A percentile compares a stretch with the other conserved stretches of the same genome.
Evolutionary conservation across 257 asterid genomes (phyloP).

Genomic region (Solanum bukasovii): DNA sequence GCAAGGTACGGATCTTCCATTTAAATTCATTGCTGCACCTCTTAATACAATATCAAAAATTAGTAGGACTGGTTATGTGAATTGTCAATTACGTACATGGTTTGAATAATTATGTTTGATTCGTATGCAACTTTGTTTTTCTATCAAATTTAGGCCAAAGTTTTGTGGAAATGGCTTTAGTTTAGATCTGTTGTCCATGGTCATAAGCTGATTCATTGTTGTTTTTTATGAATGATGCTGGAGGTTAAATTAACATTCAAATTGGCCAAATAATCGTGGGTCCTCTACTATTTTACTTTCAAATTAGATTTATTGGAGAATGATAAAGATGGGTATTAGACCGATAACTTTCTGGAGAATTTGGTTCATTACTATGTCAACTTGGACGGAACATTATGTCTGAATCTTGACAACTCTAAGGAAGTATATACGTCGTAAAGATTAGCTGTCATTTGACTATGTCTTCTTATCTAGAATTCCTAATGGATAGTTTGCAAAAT

Average conservation of each 20-base stretch:
- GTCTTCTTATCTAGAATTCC: not conserved
- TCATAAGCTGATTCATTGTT: not conserved
- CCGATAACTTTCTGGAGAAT: not conserved
- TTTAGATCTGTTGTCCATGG: not conserved
- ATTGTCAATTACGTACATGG: not conserved
- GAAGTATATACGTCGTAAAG: not conserved
- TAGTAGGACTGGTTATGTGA: not conserved
- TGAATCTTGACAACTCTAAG: not conserved
- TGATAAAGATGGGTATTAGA: not conserved
- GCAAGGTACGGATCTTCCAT: conserved; percentile 36
- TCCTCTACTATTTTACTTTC: not conserved
- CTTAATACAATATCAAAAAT: not conserved
- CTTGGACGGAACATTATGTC: not conserved
- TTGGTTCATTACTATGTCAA: not conserved
- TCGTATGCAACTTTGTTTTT: not conserved
- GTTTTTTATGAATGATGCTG: not conserved
- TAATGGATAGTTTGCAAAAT: not conserved
- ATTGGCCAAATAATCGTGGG: not conserved
- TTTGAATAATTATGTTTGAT: not conserved
- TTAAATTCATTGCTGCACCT: not conserved
- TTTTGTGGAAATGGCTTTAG: not conserved
- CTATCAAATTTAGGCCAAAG: not conserved
- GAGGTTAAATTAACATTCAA: not conserved
- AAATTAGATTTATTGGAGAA: not conserved
- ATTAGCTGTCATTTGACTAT: not conserved